phyloP scores from a whole-genome alignment of 768 basidiomycete species.

The Chlorophyllum brunneum region DNA sequence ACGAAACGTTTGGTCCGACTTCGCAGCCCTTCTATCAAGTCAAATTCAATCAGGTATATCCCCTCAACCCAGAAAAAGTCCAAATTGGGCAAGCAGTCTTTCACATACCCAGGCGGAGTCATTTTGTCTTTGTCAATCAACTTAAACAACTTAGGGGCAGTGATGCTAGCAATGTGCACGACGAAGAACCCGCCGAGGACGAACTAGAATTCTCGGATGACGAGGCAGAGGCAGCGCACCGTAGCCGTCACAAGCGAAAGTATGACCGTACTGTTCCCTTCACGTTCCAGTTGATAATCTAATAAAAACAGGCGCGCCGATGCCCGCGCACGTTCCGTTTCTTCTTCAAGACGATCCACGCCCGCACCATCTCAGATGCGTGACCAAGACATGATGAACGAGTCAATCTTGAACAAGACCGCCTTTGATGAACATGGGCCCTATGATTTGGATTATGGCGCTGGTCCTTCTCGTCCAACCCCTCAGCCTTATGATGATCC shows the following conservation, averaged over 20 bases:
- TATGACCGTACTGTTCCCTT: constrained; percentile 24
- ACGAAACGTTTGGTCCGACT: constrained; percentile 95
- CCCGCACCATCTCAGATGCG: constrained; percentile 50
- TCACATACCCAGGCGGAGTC: constrained; percentile 76
- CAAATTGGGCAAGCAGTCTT: constrained; percentile 63
- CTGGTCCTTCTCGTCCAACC: constrained; percentile 57
- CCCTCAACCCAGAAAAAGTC: constrained; percentile 55
- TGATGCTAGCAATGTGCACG: constrained; percentile 91
- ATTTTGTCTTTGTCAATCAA: constrained; percentile 77
- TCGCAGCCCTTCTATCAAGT: constrained; percentile 87
- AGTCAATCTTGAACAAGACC: constrained; percentile 43
- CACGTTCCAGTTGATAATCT: constrained; percentile 3
- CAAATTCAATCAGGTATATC: constrained; percentile 66
- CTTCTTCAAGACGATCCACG: constrained; percentile 53
- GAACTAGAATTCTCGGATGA: constrained; percentile 96
- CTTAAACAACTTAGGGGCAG: constrained; percentile 76
- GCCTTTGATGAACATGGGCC: constrained; percentile 66
- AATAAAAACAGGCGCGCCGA: constrained; percentile 43
- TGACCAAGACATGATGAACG: constrained; percentile 51
- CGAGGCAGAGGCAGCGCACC: constrained; percentile 80
- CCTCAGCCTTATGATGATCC: constrained; percentile 81
- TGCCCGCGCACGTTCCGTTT: constrained; percentile 44
- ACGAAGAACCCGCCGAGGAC: constrained; percentile 88
- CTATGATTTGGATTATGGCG: constrained; percentile 62
- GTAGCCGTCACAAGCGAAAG: constrained; percentile 57